phyloP scores from a whole-genome alignment of 2,329 filamentous ascomycete species.

The Fonsecaea pugnacius region DNA sequence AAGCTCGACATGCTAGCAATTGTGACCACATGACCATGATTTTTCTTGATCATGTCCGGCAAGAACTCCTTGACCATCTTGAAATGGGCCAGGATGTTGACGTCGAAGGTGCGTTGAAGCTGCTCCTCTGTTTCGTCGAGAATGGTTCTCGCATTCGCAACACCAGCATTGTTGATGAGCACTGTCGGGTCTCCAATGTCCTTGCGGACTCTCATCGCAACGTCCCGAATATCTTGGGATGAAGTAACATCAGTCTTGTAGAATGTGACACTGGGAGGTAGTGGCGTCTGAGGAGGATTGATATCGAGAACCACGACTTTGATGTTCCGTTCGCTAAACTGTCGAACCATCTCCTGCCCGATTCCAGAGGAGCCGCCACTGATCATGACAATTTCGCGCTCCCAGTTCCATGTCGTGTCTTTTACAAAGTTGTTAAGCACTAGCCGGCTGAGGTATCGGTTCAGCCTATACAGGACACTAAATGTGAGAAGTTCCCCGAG shows the following conservation, averaged over 20 bases:
- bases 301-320: constrained; percentile 74
- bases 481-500: constrained; percentile 5
- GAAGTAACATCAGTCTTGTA: constrained; percentile 10
- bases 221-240: constrained; percentile 5
- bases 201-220: not conserved
- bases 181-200: not conserved
- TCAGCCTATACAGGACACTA: constrained; percentile 3
- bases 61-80: constrained; percentile 68
- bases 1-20: constrained; percentile 69
- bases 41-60: constrained; percentile 63
- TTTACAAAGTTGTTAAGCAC: constrained; percentile 15
- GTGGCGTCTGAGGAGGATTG: constrained; percentile 36
- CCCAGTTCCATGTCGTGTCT: constrained; percentile 37
- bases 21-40: constrained; percentile 75
- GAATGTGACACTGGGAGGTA: constrained; percentile 2
- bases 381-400: constrained; percentile 42
- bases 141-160: constrained; percentile 58
- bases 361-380: constrained; percentile 74
- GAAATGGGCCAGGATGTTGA: constrained; percentile 71
- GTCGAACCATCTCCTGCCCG: constrained; percentile 65
- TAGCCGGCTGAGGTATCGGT: constrained; percentile 4
- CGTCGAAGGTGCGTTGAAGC: constrained; percentile 69
- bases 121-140: constrained; percentile 60
- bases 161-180: constrained; percentile 55
- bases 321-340: constrained; percentile 64